Evolutionary conservation across 2,329 filamentous ascomycete species (phyloP), one percentile per base, ranked within the genome.

Genomic region (Fusarium agapanthi): DNA sequence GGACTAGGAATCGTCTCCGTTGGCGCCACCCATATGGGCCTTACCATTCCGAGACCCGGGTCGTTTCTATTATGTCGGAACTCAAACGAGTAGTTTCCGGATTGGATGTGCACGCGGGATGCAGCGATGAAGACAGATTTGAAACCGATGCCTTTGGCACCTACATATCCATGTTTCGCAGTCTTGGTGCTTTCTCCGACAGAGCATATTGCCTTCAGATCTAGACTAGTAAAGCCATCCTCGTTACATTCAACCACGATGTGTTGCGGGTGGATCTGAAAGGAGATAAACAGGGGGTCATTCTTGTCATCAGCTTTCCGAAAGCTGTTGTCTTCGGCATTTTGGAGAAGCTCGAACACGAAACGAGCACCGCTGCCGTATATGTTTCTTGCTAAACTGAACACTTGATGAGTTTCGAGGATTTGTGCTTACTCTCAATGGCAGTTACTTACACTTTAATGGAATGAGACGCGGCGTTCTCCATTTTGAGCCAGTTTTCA

Each of bases 271-370:
- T 71, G 8, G 0, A 75, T 62, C 24, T 73, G 55, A 47, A 75
- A 75, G 11, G 64, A 63, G 11, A 74, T 67, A 10, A 63, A 75
- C 3, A 61, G 66, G 0, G 24, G 14, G 0, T 5, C 37, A 0
- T 50, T 54, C 16, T 14, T 18, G 6, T 1, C 6, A 1, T 1
- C 5, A 7, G 69, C 64, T 22, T 40, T 69, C 0, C 14, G 18
- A n/a, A 74, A 75, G 1, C 10, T 4, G 44, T 71, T 72, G 34
- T 74, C 73, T 9, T 75, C 69, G 15, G 64, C 66, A 28, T 74
- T 73, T 32, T 73, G 73, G 54, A 75, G 69, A 56, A 75, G 73
- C 40, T 75, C 73, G 43, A 75, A 75, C 4, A 72, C 64, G 11
- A 74, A 74, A 37, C 71, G 44, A 6, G 72, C 68, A 1, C 71